phyloP scores from a whole-genome alignment of 495 filamentous ascomycete species.

The Trichoderma parareesei region DNA sequence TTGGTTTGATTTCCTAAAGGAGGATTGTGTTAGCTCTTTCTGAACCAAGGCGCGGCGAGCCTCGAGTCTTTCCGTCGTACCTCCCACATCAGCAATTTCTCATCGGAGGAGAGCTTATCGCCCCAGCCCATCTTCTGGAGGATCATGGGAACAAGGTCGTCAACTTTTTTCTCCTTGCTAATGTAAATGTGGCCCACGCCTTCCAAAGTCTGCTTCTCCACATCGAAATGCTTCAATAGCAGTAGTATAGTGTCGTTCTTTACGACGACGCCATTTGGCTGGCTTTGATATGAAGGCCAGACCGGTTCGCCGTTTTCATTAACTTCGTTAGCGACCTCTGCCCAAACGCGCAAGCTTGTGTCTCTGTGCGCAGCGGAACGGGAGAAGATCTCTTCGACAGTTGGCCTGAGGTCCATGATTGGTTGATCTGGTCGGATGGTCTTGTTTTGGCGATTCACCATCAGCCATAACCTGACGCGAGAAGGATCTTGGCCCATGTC shows the following conservation, averaged over 20 bases:
- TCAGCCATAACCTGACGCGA: slow-evolving; percentile 77
- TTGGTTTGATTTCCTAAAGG: slow-evolving; percentile 83
- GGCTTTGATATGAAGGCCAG: slow-evolving; percentile 52
- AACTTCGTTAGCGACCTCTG: slow-evolving; percentile 61
- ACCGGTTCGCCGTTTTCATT: slow-evolving; percentile 53
- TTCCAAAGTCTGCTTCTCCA: slow-evolving; percentile 58
- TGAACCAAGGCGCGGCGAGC: too few relatives aligned
- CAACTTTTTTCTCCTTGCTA: slow-evolving; percentile 75
- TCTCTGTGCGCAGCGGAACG: slow-evolving; percentile 54
- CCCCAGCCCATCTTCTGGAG: slow-evolving; percentile 82
- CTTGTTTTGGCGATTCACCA: slow-evolving; percentile 98
- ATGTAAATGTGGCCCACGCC: slow-evolving; percentile 80
- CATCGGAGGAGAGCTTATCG: slow-evolving; percentile 39
- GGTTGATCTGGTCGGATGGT: slow-evolving; percentile 85
- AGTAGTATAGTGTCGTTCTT: slow-evolving; percentile 60
- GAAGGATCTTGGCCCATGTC: slow-evolving; percentile 56
- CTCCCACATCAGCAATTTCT: slow-evolving; percentile 67
- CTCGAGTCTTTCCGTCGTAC: slow-evolving; percentile 26
- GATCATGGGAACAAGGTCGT: slow-evolving; percentile 75
- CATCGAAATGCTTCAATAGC: slow-evolving; percentile 90
- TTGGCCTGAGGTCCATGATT: slow-evolving; percentile 66
- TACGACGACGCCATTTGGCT: slow-evolving; percentile 38
- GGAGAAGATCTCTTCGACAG: slow-evolving; percentile 68
- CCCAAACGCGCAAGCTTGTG: slow-evolving; percentile 73
- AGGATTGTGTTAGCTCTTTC: slow-evolving; percentile 17